phyloP scores from a whole-genome alignment of 1,284 basidiomycete species.

The Cystobasidium slooffiae region DNA sequence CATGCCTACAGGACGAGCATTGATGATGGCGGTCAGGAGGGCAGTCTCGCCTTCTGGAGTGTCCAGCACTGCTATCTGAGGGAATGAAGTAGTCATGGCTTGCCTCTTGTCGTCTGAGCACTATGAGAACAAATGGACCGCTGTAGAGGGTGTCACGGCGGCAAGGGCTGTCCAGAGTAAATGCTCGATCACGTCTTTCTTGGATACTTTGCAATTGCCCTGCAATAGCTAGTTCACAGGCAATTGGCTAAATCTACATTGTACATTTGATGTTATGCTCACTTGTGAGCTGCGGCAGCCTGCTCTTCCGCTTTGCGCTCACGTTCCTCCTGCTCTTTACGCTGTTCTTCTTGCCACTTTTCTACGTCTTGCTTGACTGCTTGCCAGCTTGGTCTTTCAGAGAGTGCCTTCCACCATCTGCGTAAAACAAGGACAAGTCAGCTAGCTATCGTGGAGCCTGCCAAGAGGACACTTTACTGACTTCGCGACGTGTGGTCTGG shows the following conservation, averaged over 20 bases:
- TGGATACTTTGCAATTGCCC: not conserved
- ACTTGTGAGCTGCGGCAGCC: conserved; percentile 4
- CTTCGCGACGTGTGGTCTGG: conserved; percentile 37
- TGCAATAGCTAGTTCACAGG: not conserved
- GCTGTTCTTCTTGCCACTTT: conserved; percentile 32
- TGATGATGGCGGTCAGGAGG: conserved; percentile 39
- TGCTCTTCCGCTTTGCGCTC: conserved; percentile 17
- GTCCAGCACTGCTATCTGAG: conserved; percentile 24
- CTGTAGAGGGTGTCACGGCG: too few relatives aligned
- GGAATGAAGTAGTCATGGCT: not conserved
- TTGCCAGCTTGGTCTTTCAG: conserved; percentile 31
- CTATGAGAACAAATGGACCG: too few relatives aligned
- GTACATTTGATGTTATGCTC: not conserved
- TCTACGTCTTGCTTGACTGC: conserved; percentile 30
- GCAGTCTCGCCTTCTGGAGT: conserved; percentile 43
- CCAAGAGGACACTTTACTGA: not conserved
- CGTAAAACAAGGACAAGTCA: not conserved
- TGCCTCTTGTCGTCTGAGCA: not conserved
- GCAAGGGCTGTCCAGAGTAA: too few relatives aligned
- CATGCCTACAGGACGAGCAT: conserved; percentile 40
- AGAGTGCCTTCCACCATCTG: conserved; percentile 40
- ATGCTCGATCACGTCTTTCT: too few relatives aligned
- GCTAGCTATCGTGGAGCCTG: not conserved
- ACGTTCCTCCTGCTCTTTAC: conserved; percentile 23
- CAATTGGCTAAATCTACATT: too few relatives aligned